A percentile compares a stretch with the other conserved stretches of the same genome.
Evolutionary conservation across 176 grass and related monocot species (phyloP).

Genomic region (Saccharum officinarum): DNA sequence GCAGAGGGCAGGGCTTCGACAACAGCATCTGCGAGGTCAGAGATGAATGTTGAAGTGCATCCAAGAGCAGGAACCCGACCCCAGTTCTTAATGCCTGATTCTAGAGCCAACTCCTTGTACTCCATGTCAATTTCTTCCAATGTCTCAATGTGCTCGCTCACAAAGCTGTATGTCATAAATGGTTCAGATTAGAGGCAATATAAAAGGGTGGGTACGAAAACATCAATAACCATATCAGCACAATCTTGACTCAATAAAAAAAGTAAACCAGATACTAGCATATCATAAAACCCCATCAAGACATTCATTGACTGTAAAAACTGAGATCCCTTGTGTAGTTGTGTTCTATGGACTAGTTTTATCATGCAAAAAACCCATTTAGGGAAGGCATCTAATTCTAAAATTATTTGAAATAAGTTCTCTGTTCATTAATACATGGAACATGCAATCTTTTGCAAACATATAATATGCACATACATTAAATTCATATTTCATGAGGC

Average conservation of each 20-base stretch:
- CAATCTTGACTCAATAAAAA: background rate
- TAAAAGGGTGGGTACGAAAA: background rate
- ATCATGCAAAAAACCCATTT: background rate
- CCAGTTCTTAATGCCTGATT: conserved; percentile 94
- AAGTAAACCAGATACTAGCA: background rate
- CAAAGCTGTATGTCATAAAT: conserved; percentile 60
- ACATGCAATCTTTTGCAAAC: background rate
- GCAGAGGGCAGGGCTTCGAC: conserved; percentile 74
- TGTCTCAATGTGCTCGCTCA: conserved; percentile 98
- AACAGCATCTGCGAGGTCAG: conserved; percentile 77
- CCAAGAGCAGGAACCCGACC: conserved; percentile 91
- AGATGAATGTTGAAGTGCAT: conserved; percentile 74
- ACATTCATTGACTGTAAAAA: background rate
- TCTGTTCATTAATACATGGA: background rate
- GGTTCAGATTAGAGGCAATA: conserved; percentile 2
- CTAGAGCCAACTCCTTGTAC: conserved; percentile 90
- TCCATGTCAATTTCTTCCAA: conserved; percentile 99
- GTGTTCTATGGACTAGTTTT: background rate
- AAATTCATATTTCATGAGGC: background rate
- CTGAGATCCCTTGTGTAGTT: background rate
- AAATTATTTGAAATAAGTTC: background rate
- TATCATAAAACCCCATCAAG: background rate
- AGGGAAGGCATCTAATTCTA: background rate
- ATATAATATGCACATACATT: background rate
- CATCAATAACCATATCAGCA: background rate